Evolutionary conservation across 2,329 filamentous ascomycete genomes (phyloP).

Genomic region (Penicillium sp.): DNA sequence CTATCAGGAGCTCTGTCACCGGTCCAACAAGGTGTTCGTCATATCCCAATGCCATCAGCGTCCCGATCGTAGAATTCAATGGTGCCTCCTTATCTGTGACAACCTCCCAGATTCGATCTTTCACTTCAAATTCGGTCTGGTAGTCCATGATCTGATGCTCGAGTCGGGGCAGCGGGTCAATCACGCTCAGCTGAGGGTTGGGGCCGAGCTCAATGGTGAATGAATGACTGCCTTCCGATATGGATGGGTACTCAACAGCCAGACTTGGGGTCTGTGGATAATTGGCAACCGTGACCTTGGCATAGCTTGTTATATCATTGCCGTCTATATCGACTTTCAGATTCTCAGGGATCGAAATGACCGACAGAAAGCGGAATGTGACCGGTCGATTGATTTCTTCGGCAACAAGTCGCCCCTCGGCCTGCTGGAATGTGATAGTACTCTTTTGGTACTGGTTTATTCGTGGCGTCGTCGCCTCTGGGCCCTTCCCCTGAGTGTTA

Average conservation of each 20-base stretch:
- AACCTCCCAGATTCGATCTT: slow-evolving; percentile 33
- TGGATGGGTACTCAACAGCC: too few relatives aligned
- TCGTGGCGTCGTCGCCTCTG: neutral
- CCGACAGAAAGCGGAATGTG: too few relatives aligned
- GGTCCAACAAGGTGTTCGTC: slow-evolving; percentile 34
- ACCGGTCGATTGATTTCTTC: too few relatives aligned
- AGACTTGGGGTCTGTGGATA: too few relatives aligned
- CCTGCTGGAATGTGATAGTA: too few relatives aligned
- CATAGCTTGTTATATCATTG: too few relatives aligned
- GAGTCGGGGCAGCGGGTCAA: slow-evolving; percentile 26
- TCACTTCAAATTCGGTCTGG: slow-evolving; percentile 33
- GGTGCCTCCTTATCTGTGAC: slow-evolving; percentile 20
- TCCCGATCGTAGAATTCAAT: slow-evolving; percentile 26
- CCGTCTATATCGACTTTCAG: too few relatives aligned
- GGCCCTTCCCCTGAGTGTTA: neutral
- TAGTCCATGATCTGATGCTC: slow-evolving; percentile 29
- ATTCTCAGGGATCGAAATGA: too few relatives aligned
- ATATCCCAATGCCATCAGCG: slow-evolving; percentile 29
- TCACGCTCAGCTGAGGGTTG: slow-evolving; percentile 34
- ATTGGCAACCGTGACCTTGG: too few relatives aligned
- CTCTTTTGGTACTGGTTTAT: too few relatives aligned
- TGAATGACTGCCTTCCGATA: too few relatives aligned
- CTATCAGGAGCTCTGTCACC: slow-evolving; percentile 27
- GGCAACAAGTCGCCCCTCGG: too few relatives aligned
- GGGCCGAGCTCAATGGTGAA: slow-evolving; percentile 30